A percentile compares a stretch with the other conserved stretches of the same genome.
Evolutionary conservation across 2,329 filamentous ascomycete genomes (phyloP).

Genomic region (Ilyonectria mors-panacis): DNA sequence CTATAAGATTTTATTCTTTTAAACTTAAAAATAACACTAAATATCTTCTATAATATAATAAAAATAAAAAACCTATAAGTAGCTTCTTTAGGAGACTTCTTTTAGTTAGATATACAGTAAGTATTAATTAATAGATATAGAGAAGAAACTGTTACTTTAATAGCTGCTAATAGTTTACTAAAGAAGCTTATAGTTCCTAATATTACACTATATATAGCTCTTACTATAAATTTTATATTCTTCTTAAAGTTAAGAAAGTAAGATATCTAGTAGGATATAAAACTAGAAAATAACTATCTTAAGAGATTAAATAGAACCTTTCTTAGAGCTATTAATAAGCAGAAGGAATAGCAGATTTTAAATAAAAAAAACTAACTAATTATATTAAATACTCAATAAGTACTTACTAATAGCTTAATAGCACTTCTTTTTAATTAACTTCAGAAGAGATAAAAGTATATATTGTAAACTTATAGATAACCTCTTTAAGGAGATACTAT

Average conservation of each 20-base stretch:
- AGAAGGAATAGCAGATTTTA: neutral
- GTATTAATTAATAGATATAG: neutral
- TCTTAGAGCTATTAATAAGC: neutral
- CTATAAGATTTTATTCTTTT: neutral
- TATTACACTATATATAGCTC: neutral
- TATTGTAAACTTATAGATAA: neutral
- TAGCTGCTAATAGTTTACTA: too few species aligned
- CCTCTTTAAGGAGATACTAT: neutral
- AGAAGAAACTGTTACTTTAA: neutral
- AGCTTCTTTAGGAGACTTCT: neutral
- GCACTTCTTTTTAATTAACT: neutral
- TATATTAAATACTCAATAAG: neutral
- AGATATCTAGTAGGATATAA: neutral
- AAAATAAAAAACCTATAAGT: neutral
- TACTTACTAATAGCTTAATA: neutral
- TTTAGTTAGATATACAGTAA: neutral
- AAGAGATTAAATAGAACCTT: neutral
- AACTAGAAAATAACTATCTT: neutral
- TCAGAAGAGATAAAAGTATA: neutral
- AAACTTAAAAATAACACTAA: neutral
- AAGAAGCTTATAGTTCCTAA: neutral
- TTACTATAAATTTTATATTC: neutral
- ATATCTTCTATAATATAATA: neutral
- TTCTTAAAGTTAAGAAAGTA: neutral
- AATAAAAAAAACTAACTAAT: neutral